A percentile compares a stretch with the other conserved stretches of the same genome.
Conservation (phyloP, 169 alveolate species). For the Eimeria falciformis region DNA sequence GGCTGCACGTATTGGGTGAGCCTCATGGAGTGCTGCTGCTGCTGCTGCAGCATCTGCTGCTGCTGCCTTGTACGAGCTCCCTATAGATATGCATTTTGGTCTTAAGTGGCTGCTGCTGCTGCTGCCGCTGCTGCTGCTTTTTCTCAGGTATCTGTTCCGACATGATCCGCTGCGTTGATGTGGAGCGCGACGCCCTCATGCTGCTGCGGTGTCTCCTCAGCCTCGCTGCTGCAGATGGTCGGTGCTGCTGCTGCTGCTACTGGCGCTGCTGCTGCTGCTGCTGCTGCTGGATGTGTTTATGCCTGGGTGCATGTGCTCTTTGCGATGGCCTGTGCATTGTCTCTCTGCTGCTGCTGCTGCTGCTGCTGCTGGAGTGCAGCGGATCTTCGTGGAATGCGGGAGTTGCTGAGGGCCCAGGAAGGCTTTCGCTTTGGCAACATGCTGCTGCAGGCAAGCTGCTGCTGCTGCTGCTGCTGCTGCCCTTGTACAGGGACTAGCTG, state of each 20-base stretch:
- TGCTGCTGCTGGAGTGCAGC: constrained; percentile 71
- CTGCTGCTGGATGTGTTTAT: background rate
- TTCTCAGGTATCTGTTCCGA: constrained; percentile 44
- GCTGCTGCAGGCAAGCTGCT: constrained; percentile 20
- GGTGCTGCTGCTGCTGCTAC: constrained; percentile 40
- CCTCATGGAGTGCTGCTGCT: background rate
- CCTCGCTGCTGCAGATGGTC: constrained; percentile 38
- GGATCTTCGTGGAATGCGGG: constrained; percentile 22
- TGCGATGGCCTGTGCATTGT: background rate
- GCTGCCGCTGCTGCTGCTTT: constrained; percentile 56
- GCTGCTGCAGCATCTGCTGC: constrained; percentile 24
- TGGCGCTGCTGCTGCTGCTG: background rate
- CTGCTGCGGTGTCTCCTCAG: constrained; percentile 65
- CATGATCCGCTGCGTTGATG: constrained; percentile 59
- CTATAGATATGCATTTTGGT: background rate
- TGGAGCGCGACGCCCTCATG: constrained; percentile 69
- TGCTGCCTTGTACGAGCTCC: no score
- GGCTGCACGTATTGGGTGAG: constrained; percentile 35
- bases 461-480: constrained; percentile 35
- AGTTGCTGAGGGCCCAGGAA: constrained; percentile 39
- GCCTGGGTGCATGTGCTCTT: no score
- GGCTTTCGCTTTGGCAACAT: constrained; percentile 36
- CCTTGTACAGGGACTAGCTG: no score
- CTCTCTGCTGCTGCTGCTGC: background rate
- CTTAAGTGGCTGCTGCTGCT: constrained; percentile 14